Conservation (phyloP, 2,329 filamentous ascomycete species). For the Fusarium concolor region DNA sequence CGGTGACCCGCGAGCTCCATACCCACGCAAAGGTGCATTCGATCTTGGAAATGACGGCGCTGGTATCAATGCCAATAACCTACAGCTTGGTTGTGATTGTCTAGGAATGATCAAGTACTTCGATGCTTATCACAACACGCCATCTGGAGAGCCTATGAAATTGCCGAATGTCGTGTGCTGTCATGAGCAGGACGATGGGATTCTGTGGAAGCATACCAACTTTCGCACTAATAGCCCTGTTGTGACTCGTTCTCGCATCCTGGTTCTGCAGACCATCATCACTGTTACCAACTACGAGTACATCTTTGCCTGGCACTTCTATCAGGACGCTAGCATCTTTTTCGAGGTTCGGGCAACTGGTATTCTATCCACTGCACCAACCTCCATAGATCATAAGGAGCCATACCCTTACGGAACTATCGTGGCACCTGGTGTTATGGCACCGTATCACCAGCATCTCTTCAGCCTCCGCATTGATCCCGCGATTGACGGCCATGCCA, state of each 20-base stretch:
- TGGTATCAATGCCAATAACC: constrained; percentile 73
- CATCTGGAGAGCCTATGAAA: constrained; percentile 47
- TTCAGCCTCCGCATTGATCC: constrained; percentile 75
- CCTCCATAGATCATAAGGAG: constrained; percentile 64
- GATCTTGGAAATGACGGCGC: constrained; percentile 76
- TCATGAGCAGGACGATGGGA: constrained; percentile 59
- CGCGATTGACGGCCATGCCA: constrained; percentile 68
- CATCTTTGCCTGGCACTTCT: constrained; percentile 59
- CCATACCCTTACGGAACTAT: constrained; percentile 67
- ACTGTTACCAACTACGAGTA: constrained; percentile 74
- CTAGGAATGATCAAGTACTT: constrained; percentile 62
- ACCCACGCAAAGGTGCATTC: constrained; percentile 73
- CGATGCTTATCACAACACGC: constrained; percentile 50
- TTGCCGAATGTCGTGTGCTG: constrained; percentile 53
- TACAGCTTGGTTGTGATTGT: constrained; percentile 72
- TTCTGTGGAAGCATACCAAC: constrained; percentile 73
- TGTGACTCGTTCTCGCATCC: constrained; percentile 65
- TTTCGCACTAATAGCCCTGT: constrained; percentile 67
- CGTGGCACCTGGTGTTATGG: constrained; percentile 70
- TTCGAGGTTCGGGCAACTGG: constrained; percentile 55
- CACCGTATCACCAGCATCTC: constrained; percentile 76
- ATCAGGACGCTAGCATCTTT: constrained; percentile 61
- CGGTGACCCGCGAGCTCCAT: constrained; percentile 63
- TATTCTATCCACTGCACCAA: constrained; percentile 59
- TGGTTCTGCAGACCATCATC: constrained; percentile 71